Evolutionary conservation across 345 rosid genomes (phyloP), one percentile per base, ranked within the genome.

Genomic region (Iberis pinnata): DNA sequence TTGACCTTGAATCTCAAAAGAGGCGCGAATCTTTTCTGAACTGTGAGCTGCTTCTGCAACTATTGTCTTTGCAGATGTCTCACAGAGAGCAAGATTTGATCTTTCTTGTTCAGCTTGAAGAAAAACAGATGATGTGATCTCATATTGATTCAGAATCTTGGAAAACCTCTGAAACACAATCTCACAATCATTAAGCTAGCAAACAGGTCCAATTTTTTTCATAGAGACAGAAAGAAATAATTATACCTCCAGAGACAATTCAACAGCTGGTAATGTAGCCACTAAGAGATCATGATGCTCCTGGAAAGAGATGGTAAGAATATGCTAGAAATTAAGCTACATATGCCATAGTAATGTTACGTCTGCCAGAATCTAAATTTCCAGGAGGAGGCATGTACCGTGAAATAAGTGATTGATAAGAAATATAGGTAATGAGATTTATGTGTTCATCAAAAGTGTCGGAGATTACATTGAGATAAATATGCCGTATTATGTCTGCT

Each of bases 261-360:
- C 83, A 62, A 80, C 83, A 53, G 83, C 82, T 59, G 95, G 97
- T 65, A 89, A 71, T 41, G 80, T 63, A 62, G 84, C 70, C 78
- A 83, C 60, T 40, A 89, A 68, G 57, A 85, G 87, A 77, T 89
- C 97, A 38, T 78, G 97, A 77, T 89, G 97, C 56, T 89, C 97
- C 97, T 85, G 76, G 38, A 56, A 50, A 61, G 13, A 54, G 41
- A 41, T 22, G 32, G 14, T 43, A 42, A 67, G 53, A 53, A 16
- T 38, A 32, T 53, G 47, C 43, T 17, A 31, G 53, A 29, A 53
- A 58, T 36, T 29, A 53, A 43, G 50, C 58, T 61, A 38, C 48
- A 24, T 49, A 42, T 31, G 17, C 42, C 33, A 42, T 32, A 42
- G 51, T 36, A 58, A 51, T 43, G 11, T 29, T 42, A 33, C 17